phyloP scores from a whole-genome alignment of 2,329 filamentous ascomycete genomes.

The Apiospora marii region DNA sequence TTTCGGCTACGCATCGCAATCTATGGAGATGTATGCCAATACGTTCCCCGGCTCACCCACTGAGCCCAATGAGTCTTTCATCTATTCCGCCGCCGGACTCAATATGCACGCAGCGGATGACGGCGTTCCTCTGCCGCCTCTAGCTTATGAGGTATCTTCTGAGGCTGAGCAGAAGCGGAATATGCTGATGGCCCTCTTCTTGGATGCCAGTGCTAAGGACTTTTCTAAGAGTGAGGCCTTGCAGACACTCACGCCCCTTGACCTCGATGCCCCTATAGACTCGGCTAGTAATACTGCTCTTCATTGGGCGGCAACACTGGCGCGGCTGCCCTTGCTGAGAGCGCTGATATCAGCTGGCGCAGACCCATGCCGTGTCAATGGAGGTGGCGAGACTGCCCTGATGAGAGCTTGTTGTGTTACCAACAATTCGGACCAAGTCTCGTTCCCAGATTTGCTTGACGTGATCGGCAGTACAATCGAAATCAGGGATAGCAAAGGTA shows the following conservation, averaged over 20 bases:
- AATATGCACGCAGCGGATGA: conserved; percentile 57
- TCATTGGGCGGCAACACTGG: conserved; percentile 95
- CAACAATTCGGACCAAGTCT: conserved; percentile 90
- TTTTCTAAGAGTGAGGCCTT: conserved; percentile 78
- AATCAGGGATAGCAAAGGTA: conserved; percentile 84
- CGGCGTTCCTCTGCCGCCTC: conserved; percentile 68
- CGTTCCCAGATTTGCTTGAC: conserved; percentile 90
- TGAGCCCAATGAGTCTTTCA: conserved; percentile 81
- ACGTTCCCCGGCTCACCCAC: conserved; percentile 77
- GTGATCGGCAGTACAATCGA: conserved; percentile 90
- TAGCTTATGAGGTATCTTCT: conserved; percentile 66
- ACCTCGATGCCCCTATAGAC: conserved; percentile 93
- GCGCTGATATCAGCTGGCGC: conserved; percentile 85
- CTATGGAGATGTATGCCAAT: conserved; percentile 54
- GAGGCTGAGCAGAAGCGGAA: conserved; percentile 82
- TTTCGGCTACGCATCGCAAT: conserved; percentile 57
- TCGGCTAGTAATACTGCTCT: conserved; percentile 87
- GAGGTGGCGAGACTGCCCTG: conserved; percentile 87
- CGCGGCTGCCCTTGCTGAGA: conserved; percentile 81
- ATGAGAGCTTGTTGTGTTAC: conserved; percentile 94
- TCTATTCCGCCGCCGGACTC: conserved; percentile 64
- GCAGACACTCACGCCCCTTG: conserved; percentile 75
- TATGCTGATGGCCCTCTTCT: conserved; percentile 82
- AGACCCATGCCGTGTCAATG: conserved; percentile 87
- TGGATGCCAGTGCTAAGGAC: conserved; percentile 75